A percentile compares a stretch with the other conserved stretches of the same genome.
Conservation (phyloP, 2,329 filamentous ascomycete genomes). For the Leptographium radiaticola region DNA sequence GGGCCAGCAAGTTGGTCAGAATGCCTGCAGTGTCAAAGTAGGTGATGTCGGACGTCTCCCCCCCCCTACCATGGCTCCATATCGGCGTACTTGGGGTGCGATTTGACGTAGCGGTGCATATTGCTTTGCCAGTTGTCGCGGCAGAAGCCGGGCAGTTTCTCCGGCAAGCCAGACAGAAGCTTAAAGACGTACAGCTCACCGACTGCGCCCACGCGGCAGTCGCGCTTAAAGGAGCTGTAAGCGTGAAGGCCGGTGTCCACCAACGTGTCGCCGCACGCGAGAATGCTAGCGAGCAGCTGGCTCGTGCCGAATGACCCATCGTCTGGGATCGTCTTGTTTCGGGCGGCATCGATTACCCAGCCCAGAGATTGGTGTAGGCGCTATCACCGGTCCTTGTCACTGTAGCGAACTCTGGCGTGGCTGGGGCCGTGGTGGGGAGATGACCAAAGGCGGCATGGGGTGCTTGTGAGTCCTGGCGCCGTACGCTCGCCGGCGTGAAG, state of each 20-base stretch:
- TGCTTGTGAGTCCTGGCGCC: too few species aligned
- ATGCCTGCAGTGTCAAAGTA: conserved; percentile 24
- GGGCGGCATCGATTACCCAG: not conserved
- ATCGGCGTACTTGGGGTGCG: conserved; percentile 26
- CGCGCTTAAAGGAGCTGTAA: not conserved
- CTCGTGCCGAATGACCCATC: not conserved
- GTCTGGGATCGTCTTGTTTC: not conserved
- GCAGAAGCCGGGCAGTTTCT: not conserved
- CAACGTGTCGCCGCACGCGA: not conserved
- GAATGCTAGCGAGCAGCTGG: not conserved
- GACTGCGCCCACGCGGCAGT: not conserved
- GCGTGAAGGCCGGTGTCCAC: not conserved
- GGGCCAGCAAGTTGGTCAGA: conserved; percentile 22
- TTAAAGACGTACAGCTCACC: not conserved
- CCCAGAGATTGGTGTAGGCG: not conserved
- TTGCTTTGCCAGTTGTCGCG: conserved; percentile 28
- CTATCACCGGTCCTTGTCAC: not conserved
- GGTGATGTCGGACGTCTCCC: conserved; percentile 33
- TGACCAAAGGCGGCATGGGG: too few species aligned
- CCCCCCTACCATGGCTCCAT: conserved; percentile 25
- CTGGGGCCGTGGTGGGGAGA: not conserved
- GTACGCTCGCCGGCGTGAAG: not conserved
- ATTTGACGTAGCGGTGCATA: conserved; percentile 26
- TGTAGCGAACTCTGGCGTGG: not conserved
- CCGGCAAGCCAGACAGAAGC: not conserved